Evolutionary conservation across 2,329 filamentous ascomycete species (phyloP), one percentile per base, ranked within the genome.

Genomic region (Rutstroemia sp.): DNA sequence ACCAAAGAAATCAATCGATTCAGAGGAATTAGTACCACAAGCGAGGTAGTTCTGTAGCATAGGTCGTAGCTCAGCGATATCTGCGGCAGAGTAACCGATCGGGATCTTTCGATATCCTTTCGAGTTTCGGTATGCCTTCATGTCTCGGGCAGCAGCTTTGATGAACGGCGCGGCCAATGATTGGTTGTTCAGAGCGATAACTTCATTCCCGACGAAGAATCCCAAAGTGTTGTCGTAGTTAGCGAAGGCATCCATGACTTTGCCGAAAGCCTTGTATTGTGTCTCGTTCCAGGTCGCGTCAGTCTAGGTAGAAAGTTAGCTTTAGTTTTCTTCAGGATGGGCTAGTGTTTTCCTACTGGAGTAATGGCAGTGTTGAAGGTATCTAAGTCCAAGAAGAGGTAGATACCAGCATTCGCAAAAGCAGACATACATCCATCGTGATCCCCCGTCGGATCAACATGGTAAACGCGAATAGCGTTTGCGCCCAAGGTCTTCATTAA

Each of bases 121-220:
- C 53, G 76, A 74, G 66, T 88, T 79, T 57, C 89, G 81, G 73
- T 95, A 91, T 6, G 84, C 82, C 75, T 95, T 95, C 75, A 95
- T 78, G 70, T 95, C 90, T 59, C 87, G 82, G 47, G 84, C 81
- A 27, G 90, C 88, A 50, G 90, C 86, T 72, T 95, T 91, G 73
- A 95, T 83, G 69, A 86, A 95, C 2, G 90, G 89, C 8, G 90
- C 90, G 34, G 87, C 86, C 25, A 73, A 67, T 41, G 80, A 83
- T 66, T 82, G 77, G 61, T 77, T 76, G 58, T 74, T 73, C 47
- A 74, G 76, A 42, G 86, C 87, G 65, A 95, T 83, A 58, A 94
- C 87, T 71, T 96, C 91, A 68, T 96, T 96, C 62, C 90, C 92
- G 58, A 96, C 80, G 66, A 95, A 92, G 71, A 94, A 88, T 47